Evolutionary conservation across 306 rosid species (phyloP), one percentile per base, ranked within the genome.

Genomic region (Begonia fuchsioides): DNA sequence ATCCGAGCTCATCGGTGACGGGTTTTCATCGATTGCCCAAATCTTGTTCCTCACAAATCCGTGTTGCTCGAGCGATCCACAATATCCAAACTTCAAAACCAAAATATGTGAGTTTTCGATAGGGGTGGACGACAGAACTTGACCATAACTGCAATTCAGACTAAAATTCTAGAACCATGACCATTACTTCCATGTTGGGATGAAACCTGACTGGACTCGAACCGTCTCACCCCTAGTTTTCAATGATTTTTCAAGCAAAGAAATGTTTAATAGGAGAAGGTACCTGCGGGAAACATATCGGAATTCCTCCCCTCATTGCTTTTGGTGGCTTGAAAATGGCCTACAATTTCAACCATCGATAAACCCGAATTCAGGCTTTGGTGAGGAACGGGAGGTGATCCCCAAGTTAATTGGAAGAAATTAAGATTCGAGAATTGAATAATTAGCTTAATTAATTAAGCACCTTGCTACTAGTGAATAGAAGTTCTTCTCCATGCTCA

Each of bases 21-120:
- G 82, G 53, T 72, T 69, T 40, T 78, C 78, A 39, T 88, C 97
- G 17, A 88, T 63, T 39, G 39, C 53, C 97, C 97, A 88, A 49
- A 84, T 72, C 82, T 72, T 81, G 60, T 84, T 88, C 67, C 81
- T 81, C n/a, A 76, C 95, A 76, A 88, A 88, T 54, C 97, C 97
- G 60, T 78, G 95, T 49, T 69, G 86, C 76, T 88, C 95, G 44
- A 67, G 55, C 0, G 82, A 76, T 69, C 93, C 93, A 53, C 86
- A 73, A 68, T 72, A 81, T 59, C 97, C 97, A 70, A 44, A 56
- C 39, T 40, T 51, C 44, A 51, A 65, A 59, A 62, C 58, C 49
- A 19, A 48, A 13, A n/a, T 12, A 8, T 32, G 19, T n/a, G n/a
- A n/a, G n/a, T n/a, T n/a, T n/a, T n/a, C n/a, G n/a, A n/a, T n/a